Conservation (phyloP, 2,329 filamentous ascomycete species). For the Xylaria digitata region DNA sequence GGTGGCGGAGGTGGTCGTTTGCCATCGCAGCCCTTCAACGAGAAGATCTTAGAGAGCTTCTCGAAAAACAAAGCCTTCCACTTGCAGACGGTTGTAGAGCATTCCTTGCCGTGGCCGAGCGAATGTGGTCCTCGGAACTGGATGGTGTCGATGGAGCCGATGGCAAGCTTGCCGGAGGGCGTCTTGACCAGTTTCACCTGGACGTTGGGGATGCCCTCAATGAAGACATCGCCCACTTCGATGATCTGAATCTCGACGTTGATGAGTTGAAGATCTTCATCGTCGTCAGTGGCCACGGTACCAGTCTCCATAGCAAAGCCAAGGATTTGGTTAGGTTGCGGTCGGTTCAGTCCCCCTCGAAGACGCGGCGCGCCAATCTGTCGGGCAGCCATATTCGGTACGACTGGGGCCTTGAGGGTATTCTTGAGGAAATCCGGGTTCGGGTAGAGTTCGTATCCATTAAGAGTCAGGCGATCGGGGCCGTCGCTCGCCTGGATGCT, state of each 20-base stretch:
- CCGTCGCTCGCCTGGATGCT: constrained; percentile 59
- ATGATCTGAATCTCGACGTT: constrained; percentile 68
- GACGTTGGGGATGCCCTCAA: constrained; percentile 66
- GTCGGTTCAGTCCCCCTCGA: constrained; percentile 46
- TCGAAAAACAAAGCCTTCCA: constrained; percentile 63
- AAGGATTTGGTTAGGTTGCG: constrained; percentile 48
- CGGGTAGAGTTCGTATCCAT: constrained; percentile 71
- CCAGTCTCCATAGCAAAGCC: constrained; percentile 62
- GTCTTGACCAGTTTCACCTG: constrained; percentile 72
- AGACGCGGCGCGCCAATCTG: constrained; percentile 46
- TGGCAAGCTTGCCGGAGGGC: constrained; percentile 64
- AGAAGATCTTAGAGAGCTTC: constrained; percentile 54
- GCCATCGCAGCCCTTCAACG: constrained; percentile 52
- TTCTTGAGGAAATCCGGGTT: constrained; percentile 59
- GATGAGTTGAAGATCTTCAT: constrained; percentile 64
- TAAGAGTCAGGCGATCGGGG: constrained; percentile 64
- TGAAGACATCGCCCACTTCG: constrained; percentile 67
- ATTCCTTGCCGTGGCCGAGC: constrained; percentile 49
- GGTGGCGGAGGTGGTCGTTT: neutral
- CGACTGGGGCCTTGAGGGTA: constrained; percentile 59
- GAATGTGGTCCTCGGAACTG: constrained; percentile 43
- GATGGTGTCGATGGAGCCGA: constrained; percentile 60
- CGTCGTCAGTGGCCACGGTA: constrained; percentile 60
- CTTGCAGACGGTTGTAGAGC: constrained; percentile 63
- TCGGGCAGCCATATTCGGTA: constrained; percentile 52